Conservation (phyloP, 108 stramenopile species). For the Skeletonema grethae region DNA sequence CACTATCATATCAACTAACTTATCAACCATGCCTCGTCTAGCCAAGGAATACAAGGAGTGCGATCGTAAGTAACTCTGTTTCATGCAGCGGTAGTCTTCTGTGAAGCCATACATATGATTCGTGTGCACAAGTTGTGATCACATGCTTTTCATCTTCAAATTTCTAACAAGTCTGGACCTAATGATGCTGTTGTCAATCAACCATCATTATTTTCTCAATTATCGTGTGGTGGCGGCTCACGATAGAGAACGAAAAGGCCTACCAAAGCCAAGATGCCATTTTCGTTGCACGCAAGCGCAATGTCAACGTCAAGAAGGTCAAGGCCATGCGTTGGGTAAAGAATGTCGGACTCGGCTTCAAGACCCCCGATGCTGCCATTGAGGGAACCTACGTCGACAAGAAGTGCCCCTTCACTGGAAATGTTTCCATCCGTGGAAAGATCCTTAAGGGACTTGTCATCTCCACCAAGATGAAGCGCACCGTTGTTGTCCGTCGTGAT, state of each 20-base stretch:
- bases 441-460: constrained; percentile 98
- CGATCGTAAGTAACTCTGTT: constrained; percentile 61
- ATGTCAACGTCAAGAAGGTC: constrained; percentile 63
- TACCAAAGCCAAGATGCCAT: constrained; percentile 99
- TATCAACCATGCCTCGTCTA: constrained; percentile 63
- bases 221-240: constrained; percentile 60
- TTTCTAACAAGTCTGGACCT: background rate
- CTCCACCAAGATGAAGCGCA: constrained; percentile 99
- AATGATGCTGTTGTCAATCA: constrained; percentile 5
- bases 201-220: constrained; percentile 22
- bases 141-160: background rate
- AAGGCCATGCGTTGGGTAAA: constrained; percentile 96
- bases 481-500: constrained; percentile 98
- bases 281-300: constrained; percentile 97
- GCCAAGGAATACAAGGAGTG: constrained; percentile 85
- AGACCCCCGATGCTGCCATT: constrained; percentile 96
- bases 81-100: background rate
- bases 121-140: background rate
- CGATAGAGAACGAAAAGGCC: constrained; percentile 94
- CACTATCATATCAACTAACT: background rate
- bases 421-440: constrained; percentile 98
- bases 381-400: constrained; percentile 99
- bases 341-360: constrained; percentile 98
- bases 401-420: constrained; percentile 99
- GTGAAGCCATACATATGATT: background rate